Evolutionary conservation across 352 stramenopile genomes (phyloP).

Genomic region (Globisporangium middletonii): DNA sequence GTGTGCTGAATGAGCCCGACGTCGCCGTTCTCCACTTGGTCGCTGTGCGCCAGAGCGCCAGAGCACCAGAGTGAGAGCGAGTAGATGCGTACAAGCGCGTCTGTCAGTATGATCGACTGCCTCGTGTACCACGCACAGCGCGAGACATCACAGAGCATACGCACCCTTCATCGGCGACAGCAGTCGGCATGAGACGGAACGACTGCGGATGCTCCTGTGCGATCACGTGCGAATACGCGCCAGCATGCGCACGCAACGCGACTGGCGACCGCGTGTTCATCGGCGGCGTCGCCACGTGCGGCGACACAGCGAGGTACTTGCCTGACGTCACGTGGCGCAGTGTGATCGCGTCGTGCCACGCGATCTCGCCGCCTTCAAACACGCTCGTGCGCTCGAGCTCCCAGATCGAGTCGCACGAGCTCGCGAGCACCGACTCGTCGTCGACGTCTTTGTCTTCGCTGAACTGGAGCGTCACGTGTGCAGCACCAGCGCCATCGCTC

Average conservation of each 20-base stretch:
- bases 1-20: conserved; percentile 57
- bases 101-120: not conserved
- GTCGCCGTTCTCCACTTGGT: conserved; percentile 40
- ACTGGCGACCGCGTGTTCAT: conserved; percentile 18
- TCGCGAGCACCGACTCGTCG: conserved; percentile 16
- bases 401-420: conserved; percentile 56
- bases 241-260: conserved; percentile 2
- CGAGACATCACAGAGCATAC: conserved; percentile 9
- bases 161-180: conserved; percentile 47
- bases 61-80: not conserved
- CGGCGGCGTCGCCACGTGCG: conserved; percentile 7
- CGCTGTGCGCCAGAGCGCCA: conserved; percentile 14
- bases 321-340: conserved; percentile 53
- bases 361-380: conserved; percentile 50
- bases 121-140: not conserved
- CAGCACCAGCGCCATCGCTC: conserved; percentile 3
- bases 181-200: conserved; percentile 55
- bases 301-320: conserved; percentile 45
- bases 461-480: conserved; percentile 36
- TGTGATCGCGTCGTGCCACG: conserved; percentile 41
- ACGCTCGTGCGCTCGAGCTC: conserved; percentile 42
- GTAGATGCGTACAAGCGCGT: not conserved
- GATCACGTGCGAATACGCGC: conserved; percentile 26
- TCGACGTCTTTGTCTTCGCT: conserved; percentile 38
- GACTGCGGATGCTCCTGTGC: conserved; percentile 34